Evolutionary conservation across 768 basidiomycete genomes (phyloP), one percentile per base, ranked within the genome.

Genomic region (Podaxis sp.): DNA sequence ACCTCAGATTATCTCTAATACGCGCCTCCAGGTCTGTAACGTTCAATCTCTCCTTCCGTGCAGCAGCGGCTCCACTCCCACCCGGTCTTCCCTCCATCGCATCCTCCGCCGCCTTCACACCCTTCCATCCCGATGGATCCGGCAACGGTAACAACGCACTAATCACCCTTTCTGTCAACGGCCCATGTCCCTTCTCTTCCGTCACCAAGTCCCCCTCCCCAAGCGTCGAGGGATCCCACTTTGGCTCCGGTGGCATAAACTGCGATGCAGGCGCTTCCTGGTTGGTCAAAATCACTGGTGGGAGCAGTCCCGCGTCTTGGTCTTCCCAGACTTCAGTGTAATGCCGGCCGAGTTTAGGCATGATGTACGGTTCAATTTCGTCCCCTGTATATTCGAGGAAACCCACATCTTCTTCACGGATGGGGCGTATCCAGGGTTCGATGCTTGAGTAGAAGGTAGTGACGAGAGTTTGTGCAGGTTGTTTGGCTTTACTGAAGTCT

Each of bases 311-410:
- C 7, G 79, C 81, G 72, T 99, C 96, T 71, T 93, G 88, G 68
- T 97, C 95, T 65, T 96, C 96, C 96, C 96, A 99, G 0, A 89
- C 81, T 57, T 96, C 92, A 37, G 86, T 77, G 69, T 98, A 99
- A 75, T 96, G 95, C 67, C 87, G 81, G 22, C 84, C 96, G 0
- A 97, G 83, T 60, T 89, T 85, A 30, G 96, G 96, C 76, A 96
- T 85, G 37, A 93, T 75, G 69, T 86, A 97, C 0, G 93, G 90
- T 62, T 95, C 92, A 8, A 92, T 80, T 65, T 97, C 95, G 69
- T 98, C 95, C n/a, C 85, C 91, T 11, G 89, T 88, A 69, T 91
- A 91, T 64, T 93, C 91, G 57, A 99, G 81, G 74, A 95, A 96
- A 2, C 96, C 96, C 30, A 99, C 78, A 71, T 99, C 97, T 74